These are phyloP conservation scores for Penicillium sp. DNA, from an alignment of 2,329 filamentous ascomycete genomes.

Conservation along the genomic window DNA sequence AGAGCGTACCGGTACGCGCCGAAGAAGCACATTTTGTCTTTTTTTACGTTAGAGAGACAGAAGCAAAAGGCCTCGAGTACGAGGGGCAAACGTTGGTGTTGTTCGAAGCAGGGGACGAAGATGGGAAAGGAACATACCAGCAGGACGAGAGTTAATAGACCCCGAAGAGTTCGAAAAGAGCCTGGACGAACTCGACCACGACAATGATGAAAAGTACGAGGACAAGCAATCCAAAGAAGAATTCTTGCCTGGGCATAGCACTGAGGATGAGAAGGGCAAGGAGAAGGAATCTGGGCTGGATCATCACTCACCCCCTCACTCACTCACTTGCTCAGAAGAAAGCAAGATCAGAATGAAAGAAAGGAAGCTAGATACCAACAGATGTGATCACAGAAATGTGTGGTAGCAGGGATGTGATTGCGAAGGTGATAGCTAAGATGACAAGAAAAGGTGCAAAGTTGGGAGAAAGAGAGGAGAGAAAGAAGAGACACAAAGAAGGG, in stretches of 20 bases:
- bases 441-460: neutral
- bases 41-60: neutral
- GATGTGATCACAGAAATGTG: neutral
- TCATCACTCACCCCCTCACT: neutral
- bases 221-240: slow-evolving; percentile 3
- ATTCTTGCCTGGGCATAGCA: neutral
- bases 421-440: neutral
- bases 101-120: neutral
- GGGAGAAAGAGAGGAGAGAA: neutral
- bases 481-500: neutral
- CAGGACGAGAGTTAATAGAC: neutral
- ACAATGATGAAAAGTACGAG: slow-evolving; percentile 2
- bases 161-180: neutral
- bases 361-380: neutral
- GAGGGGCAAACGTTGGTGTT: neutral
- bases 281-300: neutral
- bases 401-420: neutral
- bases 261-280: neutral
- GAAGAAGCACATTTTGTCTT: slow-evolving; percentile 9
- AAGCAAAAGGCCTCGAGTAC: neutral
- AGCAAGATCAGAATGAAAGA: neutral
- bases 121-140: neutral
- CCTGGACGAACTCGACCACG: neutral
- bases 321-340: neutral
- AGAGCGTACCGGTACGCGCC: neutral